Evolutionary conservation across 371 early-diverging fungal species (phyloP).

Genomic region (Gilbertella persicaria): DNA sequence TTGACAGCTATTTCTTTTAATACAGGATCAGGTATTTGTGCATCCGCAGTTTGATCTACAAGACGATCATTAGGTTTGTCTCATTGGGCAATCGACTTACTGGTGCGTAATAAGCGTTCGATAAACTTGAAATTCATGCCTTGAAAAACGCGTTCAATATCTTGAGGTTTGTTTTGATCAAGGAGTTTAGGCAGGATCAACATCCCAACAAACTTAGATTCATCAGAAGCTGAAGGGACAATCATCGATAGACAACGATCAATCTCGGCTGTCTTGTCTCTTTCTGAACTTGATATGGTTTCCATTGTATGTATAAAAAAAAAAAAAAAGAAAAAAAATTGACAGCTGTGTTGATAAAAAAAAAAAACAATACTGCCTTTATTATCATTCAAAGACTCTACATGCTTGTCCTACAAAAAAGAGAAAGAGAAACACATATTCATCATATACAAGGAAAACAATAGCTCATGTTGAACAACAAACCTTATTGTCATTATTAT

Average conservation of each 20-base stretch:
- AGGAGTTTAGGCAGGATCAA: constrained; percentile 52
- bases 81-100: constrained; percentile 22
- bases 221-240: constrained; percentile 46
- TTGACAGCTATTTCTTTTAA: constrained; percentile 52
- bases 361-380: too few species aligned
- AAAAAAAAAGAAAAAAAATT: background rate
- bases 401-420: too few species aligned
- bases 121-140: constrained; percentile 56
- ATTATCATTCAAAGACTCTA: too few species aligned
- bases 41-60: constrained; percentile 15
- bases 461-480: too few species aligned
- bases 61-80: background rate
- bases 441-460: too few species aligned
- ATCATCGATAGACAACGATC: constrained; percentile 52
- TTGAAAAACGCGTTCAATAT: constrained; percentile 42
- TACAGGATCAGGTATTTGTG: constrained; percentile 42
- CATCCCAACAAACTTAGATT: constrained; percentile 57
- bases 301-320: constrained; percentile 4
- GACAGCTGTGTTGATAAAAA: too few species aligned
- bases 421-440: too few species aligned
- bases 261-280: constrained; percentile 44
- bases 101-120: constrained; percentile 45
- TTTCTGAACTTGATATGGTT: constrained; percentile 24
- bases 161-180: constrained; percentile 33
- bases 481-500: too few species aligned